Evolutionary conservation across 768 basidiomycete species (phyloP), one percentile per base, ranked within the genome.

Genomic region (Boletus edulis): DNA sequence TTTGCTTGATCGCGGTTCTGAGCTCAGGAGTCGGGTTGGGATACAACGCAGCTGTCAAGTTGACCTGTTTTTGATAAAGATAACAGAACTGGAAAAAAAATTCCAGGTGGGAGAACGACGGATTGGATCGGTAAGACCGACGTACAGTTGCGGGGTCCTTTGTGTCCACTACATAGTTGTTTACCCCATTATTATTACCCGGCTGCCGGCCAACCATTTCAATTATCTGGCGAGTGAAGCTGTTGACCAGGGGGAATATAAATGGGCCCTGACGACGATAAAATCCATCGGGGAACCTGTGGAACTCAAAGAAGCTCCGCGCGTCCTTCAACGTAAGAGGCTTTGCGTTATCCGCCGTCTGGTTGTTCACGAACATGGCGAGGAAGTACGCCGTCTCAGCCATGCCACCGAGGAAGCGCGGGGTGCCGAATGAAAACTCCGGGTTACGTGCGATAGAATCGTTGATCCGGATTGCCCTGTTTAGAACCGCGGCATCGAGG

Each of bases 361-460:
- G 64, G 39, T 66, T 60, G 49, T 46, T 66, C 24, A 60, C 64
- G 27, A 66, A 65, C 35, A 65, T 60, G 3, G 55, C 58, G 3
- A 66, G 49, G 4, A 61, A 55, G 14, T 60, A 66, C 0, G 46
- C 57, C 3, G 54, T 52, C 44, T 65, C 64, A 2, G 51, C 54
- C 55, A 60, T 14, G 56, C 55, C 4, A 61, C 54, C 1, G 34
- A 57, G 42, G 37, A 14, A 66, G 5, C 63, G 55, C 0, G 61
- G 61, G 4, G 58, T 57, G 1, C 57, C 53, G 18, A 63, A 62
- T 35, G 20, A 49, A 39, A 64, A 65, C 0, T 55, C 55, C 1
- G 64, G 64, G 44, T 65, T 66, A 41, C 39, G 46, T 8, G 61
- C 64, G 39, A 65, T 66, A 13, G 64, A 65, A 44, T 66, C 53